phyloP scores from a whole-genome alignment of 192 early-diverging fungal genomes.

The Entomortierella chlamydospora region DNA sequence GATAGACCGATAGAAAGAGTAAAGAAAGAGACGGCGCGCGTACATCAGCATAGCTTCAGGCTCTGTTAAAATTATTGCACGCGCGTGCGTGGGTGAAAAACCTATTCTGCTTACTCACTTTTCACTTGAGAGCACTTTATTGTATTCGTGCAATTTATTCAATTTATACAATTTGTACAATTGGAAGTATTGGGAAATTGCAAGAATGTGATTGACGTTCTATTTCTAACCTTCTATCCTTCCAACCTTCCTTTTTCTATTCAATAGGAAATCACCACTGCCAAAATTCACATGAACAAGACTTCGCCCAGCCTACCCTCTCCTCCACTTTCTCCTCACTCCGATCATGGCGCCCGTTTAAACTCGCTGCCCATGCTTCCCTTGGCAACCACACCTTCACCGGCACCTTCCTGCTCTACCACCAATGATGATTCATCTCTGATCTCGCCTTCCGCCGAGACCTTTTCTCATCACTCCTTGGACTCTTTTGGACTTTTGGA shows the following conservation, averaged over 20 bases:
- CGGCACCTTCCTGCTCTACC: background rate
- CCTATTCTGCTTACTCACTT: too few relatives aligned
- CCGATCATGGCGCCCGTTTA: constrained; percentile 3
- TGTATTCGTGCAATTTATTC: too few relatives aligned
- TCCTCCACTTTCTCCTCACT: constrained; percentile 41
- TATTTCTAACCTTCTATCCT: background rate
- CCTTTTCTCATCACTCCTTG: background rate
- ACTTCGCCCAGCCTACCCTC: constrained; percentile 36
- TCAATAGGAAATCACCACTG: constrained; percentile 4
- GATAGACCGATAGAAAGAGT: too few relatives aligned
- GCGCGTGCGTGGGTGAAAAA: too few relatives aligned
- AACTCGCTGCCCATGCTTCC: constrained; percentile 2
- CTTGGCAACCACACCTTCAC: background rate
- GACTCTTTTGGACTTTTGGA: constrained; percentile 2
- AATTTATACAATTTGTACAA: too few relatives aligned
- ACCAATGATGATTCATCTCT: background rate
- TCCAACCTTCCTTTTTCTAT: background rate
- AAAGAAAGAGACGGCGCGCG: too few relatives aligned
- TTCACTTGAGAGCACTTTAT: too few relatives aligned
- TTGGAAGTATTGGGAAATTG: too few relatives aligned
- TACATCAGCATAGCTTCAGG: too few relatives aligned
- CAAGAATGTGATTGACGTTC: too few relatives aligned
- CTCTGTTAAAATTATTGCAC: too few relatives aligned
- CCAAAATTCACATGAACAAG: background rate
- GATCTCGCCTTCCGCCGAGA: background rate